Base-by-base conservation (phyloP, 1,284 basidiomycete genomes). In the Phellopilus nigrolimitatus region DNA sequence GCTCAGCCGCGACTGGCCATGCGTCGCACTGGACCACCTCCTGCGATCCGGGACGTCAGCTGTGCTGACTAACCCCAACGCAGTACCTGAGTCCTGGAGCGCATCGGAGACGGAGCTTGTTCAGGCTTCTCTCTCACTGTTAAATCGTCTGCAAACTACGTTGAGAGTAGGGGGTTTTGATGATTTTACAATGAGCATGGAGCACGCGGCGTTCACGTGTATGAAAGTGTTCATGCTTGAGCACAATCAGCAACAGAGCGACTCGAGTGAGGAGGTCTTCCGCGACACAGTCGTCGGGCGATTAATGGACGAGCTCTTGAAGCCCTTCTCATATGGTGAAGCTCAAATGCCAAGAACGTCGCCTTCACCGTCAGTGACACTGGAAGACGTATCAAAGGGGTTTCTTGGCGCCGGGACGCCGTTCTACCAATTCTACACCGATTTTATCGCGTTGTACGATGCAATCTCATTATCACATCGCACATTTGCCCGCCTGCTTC, bases 211-310 rank as follows among this genome's bases (percentile, higher is more conserved):
- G 2, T 87, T 95, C 58, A 80, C 77, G 30, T 84, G 91, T 58
- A 93, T 95, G 88, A 92, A 91, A 61, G 83, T 97, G 10, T 95
- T 92, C 69, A 94, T 97, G 91, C 80, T 98, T 15, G 95, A 97
- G 65, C 88, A 95, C 66, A 76, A 73, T 1, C 79, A 82, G 57
- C 66, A 71, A 5, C 73, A 80, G 47, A 70, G 73, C 51, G 72
- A 78, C 54, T 73, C 76, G 4, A 61, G 67, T 4, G 75, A 75
- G 37, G 89, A 92, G 58, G 81, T 91, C 25, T 92, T 82, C 67
- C 73, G 88, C 17, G 84, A 91, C 64, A 55, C 57, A 1, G 58
- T 71, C 2, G 83, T 97, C 2, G 73, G 71, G 7, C 65, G 62
- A 3, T 63, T 82, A 21, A 84, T 95, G 75, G 62, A 70, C 0